Evolutionary conservation across 441 rosid species (phyloP), one percentile per base, ranked within the genome.

Genomic region (Cnidoscolus chayamansa): DNA sequence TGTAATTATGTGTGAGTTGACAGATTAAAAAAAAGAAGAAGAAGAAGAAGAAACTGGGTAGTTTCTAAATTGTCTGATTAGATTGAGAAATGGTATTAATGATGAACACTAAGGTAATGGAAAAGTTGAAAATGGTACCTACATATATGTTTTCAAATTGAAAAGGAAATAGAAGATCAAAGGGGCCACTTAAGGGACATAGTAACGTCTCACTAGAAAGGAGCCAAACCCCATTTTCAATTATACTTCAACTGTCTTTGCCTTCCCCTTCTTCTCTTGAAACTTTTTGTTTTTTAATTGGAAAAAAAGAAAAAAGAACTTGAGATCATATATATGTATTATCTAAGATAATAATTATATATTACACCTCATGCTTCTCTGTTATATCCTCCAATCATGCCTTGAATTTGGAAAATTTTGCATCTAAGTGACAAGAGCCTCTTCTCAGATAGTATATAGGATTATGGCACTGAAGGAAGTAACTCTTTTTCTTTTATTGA

Each of bases 361-460:
- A 53, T 16, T 71, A 74, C 71, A 72, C 65, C 74, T 77, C 79
- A 73, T 75, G 79, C 72, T 71, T 68, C 51, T 71, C 78, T 66
- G 78, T 73, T 78, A 68, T 72, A 68, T 72, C 83, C 73, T 74
- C 63, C 68, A 77, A 73, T 77, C 78, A 65, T 73, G 80, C 76
- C 78, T 77, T 79, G 16, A 67, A 43, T 72, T 66, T 66, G 30
- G 59, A 69, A 67, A 67, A 19, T 7, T 1, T 35, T 17, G 25
- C 25, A 16, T 55, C 54, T 11, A 37, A 71, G 56, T 67, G 74
- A 67, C 61, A 65, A 70, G 66, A 53, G 62, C 62, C 67, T 53
- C 45, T 67, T 20, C 17, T 17, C 9, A 20, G 16, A 1, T 25
- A 32, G 13, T n/a, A 20, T 35, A 10, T 35, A 10, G 0, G 0